These are phyloP conservation scores for Phaeophleospora eucalypticola DNA, from an alignment of 2,329 filamentous ascomycete species.

Conservation along the genomic window DNA sequence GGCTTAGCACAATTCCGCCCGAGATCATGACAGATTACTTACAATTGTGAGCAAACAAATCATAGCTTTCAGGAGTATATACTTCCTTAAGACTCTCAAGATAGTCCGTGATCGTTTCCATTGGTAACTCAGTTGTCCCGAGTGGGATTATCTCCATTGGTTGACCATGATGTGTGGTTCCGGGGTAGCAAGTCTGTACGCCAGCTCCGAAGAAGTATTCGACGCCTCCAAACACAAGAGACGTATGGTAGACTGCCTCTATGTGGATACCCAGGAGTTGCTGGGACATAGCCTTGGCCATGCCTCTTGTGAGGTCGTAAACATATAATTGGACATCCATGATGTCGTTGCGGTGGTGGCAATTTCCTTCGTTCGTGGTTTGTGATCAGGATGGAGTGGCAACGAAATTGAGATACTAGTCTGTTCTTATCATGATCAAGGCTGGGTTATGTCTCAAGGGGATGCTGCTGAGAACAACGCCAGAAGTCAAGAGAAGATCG, in stretches of 20 bases:
- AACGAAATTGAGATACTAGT: too few species aligned
- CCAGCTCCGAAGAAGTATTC: constrained; percentile 91
- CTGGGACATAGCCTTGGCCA: constrained; percentile 48
- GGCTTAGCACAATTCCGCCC: background rate
- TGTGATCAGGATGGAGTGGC: background rate
- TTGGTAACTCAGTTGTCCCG: constrained; percentile 71
- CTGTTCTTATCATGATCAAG: too few species aligned
- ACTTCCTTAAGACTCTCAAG: constrained; percentile 76
- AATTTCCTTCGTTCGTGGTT: background rate
- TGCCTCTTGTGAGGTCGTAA: constrained; percentile 47
- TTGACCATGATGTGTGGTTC: constrained; percentile 78
- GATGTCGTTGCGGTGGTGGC: background rate
- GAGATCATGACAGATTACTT: background rate
- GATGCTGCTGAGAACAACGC: too few species aligned
- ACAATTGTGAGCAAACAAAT: constrained; percentile 86
- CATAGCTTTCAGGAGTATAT: constrained; percentile 77
- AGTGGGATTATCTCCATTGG: constrained; percentile 73
- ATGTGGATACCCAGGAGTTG: constrained; percentile 65
- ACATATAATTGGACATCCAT: constrained; percentile 52
- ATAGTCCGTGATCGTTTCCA: constrained; percentile 81
- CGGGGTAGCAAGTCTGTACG: constrained; percentile 75
- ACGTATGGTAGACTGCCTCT: constrained; percentile 93
- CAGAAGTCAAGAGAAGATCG: background rate
- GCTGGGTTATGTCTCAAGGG: too few species aligned
- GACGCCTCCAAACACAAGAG: constrained; percentile 74